A percentile compares a stretch with the other conserved stretches of the same genome.
Evolutionary conservation across 495 filamentous ascomycete genomes (phyloP).

Genomic region (Penicillium cataractarum): DNA sequence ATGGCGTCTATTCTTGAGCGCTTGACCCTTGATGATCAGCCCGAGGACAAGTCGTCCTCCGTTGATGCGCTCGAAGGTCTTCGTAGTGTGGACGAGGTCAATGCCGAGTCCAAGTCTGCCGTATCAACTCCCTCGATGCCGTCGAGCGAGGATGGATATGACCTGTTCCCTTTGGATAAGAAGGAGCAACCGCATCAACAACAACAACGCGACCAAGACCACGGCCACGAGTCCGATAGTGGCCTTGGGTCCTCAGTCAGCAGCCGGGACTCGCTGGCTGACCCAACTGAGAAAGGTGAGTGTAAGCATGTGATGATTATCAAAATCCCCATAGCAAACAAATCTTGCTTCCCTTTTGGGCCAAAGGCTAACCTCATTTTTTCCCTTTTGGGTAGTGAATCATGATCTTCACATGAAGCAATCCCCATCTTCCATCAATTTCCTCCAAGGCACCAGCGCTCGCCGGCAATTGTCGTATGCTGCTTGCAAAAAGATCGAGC

Average conservation of each 20-base stretch:
- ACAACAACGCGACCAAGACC: constrained; percentile 15
- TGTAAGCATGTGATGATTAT: too few species aligned
- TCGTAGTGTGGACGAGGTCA: neutral
- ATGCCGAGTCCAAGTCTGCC: neutral
- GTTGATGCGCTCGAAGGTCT: constrained; percentile 11
- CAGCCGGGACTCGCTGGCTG: constrained; percentile 31
- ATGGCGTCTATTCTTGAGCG: constrained; percentile 50
- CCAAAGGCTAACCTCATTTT: neutral
- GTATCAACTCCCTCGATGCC: neutral
- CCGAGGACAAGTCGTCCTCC: constrained; percentile 16
- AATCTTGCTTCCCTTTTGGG: neutral
- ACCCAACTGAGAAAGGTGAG: constrained; percentile 27
- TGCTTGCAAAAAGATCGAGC: constrained; percentile 59
- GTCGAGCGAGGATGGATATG: neutral
- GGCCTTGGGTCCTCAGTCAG: constrained; percentile 61
- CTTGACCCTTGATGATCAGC: constrained; percentile 43
- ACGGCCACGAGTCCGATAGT: constrained; percentile 54
- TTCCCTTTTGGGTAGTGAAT: constrained; percentile 22
- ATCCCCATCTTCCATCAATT: constrained; percentile 46
- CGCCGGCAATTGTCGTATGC: constrained; percentile 51
- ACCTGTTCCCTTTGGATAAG: constrained; percentile 11
- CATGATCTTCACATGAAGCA: constrained; percentile 35
- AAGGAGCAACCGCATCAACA: constrained; percentile 19
- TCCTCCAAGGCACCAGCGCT: constrained; percentile 26
- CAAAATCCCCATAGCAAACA: too few species aligned